Evolutionary conservation across 2,329 filamentous ascomycete species (phyloP).

Genomic region (Penicillium concentricum): DNA sequence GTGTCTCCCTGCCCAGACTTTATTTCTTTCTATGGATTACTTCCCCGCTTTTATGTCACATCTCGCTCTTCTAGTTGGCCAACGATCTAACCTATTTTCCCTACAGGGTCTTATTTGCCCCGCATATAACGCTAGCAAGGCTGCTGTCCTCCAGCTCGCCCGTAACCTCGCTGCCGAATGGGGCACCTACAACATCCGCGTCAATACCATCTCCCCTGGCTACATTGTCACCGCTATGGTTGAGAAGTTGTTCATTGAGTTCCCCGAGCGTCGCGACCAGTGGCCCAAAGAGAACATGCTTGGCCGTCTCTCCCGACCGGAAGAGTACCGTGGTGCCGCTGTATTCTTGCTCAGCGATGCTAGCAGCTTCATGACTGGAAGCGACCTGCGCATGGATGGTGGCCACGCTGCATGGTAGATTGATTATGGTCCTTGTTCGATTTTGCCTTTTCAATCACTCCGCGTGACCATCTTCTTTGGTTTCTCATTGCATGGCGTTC

Average conservation of each 20-base stretch:
- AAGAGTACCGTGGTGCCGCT: constrained; percentile 64
- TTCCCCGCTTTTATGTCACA: not conserved
- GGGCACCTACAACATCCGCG: constrained; percentile 49
- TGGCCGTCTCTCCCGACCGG: constrained; percentile 63
- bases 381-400: constrained; percentile 55
- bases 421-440: not conserved
- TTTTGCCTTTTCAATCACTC: constrained; percentile 7
- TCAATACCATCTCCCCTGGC: constrained; percentile 50
- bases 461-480: constrained; percentile 11
- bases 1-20: not conserved
- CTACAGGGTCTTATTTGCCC: constrained; percentile 48
- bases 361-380: constrained; percentile 57
- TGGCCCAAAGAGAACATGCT: constrained; percentile 90
- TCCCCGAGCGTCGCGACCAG: constrained; percentile 73
- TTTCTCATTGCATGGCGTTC: constrained; percentile 25
- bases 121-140: constrained; percentile 52
- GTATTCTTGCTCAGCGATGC: constrained; percentile 51
- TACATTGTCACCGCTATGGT: constrained; percentile 51
- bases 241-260: constrained; percentile 52
- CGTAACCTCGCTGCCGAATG: constrained; percentile 51
- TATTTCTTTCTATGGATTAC: not conserved
- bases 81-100: not conserved
- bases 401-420: constrained; percentile 55
- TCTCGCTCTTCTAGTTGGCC: not conserved
- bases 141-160: constrained; percentile 48